These are phyloP conservation scores for Aquilaria agallochum DNA, from an alignment of 441 rosid genomes.

Conservation along the genomic window DNA sequence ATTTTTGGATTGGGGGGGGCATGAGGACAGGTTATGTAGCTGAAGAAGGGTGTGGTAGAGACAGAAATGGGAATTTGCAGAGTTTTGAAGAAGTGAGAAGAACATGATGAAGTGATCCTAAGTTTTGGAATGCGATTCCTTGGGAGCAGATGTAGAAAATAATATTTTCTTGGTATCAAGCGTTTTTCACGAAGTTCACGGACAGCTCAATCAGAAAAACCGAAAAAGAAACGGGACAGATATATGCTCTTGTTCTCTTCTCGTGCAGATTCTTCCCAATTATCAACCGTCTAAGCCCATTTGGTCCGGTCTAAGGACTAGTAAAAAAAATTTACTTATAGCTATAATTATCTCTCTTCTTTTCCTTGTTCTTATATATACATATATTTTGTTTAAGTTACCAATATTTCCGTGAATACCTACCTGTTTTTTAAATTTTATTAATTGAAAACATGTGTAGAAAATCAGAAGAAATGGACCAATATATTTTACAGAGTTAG, in stretches of 20 bases:
- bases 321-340: too few relatives aligned
- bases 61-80: slow-evolving; percentile 29
- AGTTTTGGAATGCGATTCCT: slow-evolving; percentile 4
- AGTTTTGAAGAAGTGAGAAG: slow-evolving; percentile 2
- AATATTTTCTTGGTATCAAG: neutral
- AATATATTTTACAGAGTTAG: too few relatives aligned
- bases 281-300: too few relatives aligned
- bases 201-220: slow-evolving; percentile 3
- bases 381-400: too few relatives aligned
- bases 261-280: too few relatives aligned
- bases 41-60: slow-evolving; percentile 9
- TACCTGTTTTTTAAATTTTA: too few relatives aligned
- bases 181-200: slow-evolving; percentile 4
- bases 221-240: neutral
- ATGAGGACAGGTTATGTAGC: slow-evolving; percentile 14
- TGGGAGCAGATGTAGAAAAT: neutral
- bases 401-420: too few relatives aligned
- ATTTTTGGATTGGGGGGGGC: neutral
- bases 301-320: too few relatives aligned
- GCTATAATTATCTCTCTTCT: too few relatives aligned
- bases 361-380: too few relatives aligned
- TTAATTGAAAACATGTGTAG: too few relatives aligned
- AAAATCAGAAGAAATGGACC: too few relatives aligned
- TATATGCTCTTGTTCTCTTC: neutral
- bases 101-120: slow-evolving; percentile 7